Base-by-base conservation (phyloP, 140 eudicot genomes). In the Bidens hawaiensis region DNA sequence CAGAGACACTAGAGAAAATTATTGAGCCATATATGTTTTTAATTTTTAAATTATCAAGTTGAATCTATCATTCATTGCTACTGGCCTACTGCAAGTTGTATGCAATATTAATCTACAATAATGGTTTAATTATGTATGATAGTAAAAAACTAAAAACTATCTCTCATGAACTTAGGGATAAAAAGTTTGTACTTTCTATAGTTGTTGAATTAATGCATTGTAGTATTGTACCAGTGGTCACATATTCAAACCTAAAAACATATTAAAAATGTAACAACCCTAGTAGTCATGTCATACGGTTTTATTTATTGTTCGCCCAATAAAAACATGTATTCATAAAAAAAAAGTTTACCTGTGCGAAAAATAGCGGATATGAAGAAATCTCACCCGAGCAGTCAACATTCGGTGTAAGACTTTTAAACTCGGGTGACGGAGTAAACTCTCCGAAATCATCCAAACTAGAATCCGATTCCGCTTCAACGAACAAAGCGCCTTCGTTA, bases 401-500 rank as follows among this genome's bases (percentile, higher is more conserved):
- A 30, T 11, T 45, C 4, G 88, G 88, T 23, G 79, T 69, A 17
- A 82, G 81, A 1, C 43, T 18, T 3, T 68, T 67, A 50, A 70
- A 66, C 23, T 78, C 82, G 26, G 67, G 72, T 21, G 74, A 70
- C 3, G 88, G 84, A 0, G 77, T 63, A 25, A 82, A 71, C 65
- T 75, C 77, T 14, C 81, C 88, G 9, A 70, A 72, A 34, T 82
- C 88, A 24, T 78, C 84, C 2, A 82, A 33, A 9, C 58, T 48
- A 13, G 70, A 47, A 31, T 78, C 87, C 0, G 83, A 33, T 34
- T 82, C 87, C 0, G 87, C 82, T 23, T 74, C 88, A 12, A 74
- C 81, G 33, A 75, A 78, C 71, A 74, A 48, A 11, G 58, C 88
- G 25, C 88, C 88, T 43, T 78, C 72, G 1, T 60, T 68, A 25